These are phyloP conservation scores for Annulohypoxylon truncatum DNA, from an alignment of 2,329 filamentous ascomycete species.

Conservation along the genomic window DNA sequence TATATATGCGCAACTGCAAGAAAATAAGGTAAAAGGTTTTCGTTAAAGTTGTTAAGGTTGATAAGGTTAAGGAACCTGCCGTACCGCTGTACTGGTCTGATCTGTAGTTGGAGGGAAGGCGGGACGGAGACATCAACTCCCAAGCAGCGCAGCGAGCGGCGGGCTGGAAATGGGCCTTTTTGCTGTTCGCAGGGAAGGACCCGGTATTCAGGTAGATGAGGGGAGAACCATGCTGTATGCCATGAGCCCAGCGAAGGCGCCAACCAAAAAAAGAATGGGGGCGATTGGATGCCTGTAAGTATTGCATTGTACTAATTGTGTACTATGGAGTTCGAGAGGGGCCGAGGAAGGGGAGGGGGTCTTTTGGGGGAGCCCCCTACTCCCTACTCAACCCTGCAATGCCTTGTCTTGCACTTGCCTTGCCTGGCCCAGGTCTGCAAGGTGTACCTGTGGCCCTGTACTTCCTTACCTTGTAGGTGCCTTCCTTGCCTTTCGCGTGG, in stretches of 20 bases:
- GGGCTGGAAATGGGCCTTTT: conserved; percentile 38
- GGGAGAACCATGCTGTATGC: conserved; percentile 43
- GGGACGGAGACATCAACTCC: conserved; percentile 8
- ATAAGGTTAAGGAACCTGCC: conserved; percentile 34
- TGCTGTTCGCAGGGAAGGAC: conserved; percentile 40
- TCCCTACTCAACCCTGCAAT: not conserved
- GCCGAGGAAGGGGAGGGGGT: conserved; percentile 9
- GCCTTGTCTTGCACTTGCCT: not conserved
- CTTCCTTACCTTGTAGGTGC: not conserved
- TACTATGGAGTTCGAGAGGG: conserved; percentile 34
- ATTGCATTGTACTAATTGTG: conserved; percentile 30
- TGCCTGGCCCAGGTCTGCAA: not conserved
- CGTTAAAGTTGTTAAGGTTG: too few species aligned
- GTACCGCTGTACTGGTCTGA: conserved; percentile 22
- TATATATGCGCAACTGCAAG: conserved; percentile 14
- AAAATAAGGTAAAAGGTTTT: conserved; percentile 6
- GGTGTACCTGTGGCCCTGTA: not conserved
- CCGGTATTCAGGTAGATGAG: conserved; percentile 47
- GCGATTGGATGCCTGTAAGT: conserved; percentile 23
- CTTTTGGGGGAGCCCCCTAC: conserved; percentile 8
- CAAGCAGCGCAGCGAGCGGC: conserved; percentile 1
- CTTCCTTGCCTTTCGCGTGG: conserved; percentile 37
- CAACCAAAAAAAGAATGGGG: conserved; percentile 37
- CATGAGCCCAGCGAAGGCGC: conserved; percentile 38
- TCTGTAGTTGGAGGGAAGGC: conserved; percentile 23